Conservation (phyloP, 371 early-diverging fungal genomes). For the Parasitella parasitica region DNA sequence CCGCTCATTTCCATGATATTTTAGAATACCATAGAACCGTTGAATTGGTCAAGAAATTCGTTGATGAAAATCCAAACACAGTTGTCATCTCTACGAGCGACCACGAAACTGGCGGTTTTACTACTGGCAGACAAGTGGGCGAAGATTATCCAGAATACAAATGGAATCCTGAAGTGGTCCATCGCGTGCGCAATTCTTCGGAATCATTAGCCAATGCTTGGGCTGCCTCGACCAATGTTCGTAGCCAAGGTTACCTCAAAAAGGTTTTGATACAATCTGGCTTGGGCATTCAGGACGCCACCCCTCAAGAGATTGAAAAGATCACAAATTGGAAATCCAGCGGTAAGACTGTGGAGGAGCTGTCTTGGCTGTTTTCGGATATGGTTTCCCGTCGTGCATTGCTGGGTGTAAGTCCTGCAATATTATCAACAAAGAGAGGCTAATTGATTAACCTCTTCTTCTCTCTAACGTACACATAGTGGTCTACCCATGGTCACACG, state of each 20-base stretch:
- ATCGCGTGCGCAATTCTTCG: slow-evolving; percentile 67
- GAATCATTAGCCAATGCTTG: slow-evolving; percentile 47
- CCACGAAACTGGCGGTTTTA: slow-evolving; percentile 95
- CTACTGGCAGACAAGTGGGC: slow-evolving; percentile 73
- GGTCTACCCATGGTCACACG: slow-evolving; percentile 92
- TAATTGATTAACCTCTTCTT: not conserved
- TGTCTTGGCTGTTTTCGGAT: slow-evolving; percentile 61
- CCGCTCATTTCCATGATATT: slow-evolving; percentile 88
- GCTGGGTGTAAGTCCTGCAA: slow-evolving; percentile 54
- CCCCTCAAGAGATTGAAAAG: slow-evolving; percentile 51
- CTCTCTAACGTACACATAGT: too few species aligned
- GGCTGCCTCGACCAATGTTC: not conserved
- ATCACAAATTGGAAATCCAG: slow-evolving; percentile 40
- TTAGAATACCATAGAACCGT: slow-evolving; percentile 84
- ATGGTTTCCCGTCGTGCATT: slow-evolving; percentile 75
- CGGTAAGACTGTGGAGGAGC: slow-evolving; percentile 15
- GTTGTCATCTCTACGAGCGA: slow-evolving; percentile 86
- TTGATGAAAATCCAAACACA: slow-evolving; percentile 74
- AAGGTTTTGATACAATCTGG: slow-evolving; percentile 53
- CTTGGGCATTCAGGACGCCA: slow-evolving; percentile 70
- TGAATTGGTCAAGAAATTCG: slow-evolving; percentile 68
- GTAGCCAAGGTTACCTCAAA: slow-evolving; percentile 24
- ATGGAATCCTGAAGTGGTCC: slow-evolving; percentile 84
- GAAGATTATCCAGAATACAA: slow-evolving; percentile 76
- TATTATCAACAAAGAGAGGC: too few species aligned